Conservation (phyloP, 257 asterid genomes). For the Fraxinus cuspidata region DNA sequence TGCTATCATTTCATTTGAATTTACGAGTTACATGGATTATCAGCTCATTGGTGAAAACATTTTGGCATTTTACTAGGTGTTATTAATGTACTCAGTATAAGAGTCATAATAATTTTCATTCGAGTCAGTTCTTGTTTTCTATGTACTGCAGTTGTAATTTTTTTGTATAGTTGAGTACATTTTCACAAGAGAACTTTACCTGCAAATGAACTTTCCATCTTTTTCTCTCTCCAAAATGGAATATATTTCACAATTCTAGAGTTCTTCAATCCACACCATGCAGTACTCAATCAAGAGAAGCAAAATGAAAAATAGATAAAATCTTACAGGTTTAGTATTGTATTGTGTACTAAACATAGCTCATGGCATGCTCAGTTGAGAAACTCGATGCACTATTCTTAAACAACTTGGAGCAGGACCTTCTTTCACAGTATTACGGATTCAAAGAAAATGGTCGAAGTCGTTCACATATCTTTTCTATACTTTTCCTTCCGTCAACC, state of each 20-base stretch:
- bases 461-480: too few species aligned
- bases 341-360: too few species aligned
- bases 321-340: too few species aligned
- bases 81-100: conserved; percentile 13
- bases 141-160: neutral
- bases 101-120: conserved; percentile 1
- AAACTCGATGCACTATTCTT: too few species aligned
- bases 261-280: neutral
- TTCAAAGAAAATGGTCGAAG: too few species aligned
- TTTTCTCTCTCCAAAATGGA: neutral
- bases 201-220: neutral
- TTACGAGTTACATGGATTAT: neutral
- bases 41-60: neutral
- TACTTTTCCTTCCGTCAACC: too few species aligned
- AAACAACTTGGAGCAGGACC: too few species aligned
- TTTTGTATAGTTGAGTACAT: neutral
- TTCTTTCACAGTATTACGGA: too few species aligned
- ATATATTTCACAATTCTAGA: too few species aligned
- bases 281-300: neutral
- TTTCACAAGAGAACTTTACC: conserved; percentile 11
- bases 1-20: neutral
- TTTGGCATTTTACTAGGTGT: neutral
- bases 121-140: neutral
- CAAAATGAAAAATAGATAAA: neutral
- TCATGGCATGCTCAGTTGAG: too few species aligned